phyloP scores from a whole-genome alignment of 768 basidiomycete genomes.

The Hysterangium stoloniferum region DNA sequence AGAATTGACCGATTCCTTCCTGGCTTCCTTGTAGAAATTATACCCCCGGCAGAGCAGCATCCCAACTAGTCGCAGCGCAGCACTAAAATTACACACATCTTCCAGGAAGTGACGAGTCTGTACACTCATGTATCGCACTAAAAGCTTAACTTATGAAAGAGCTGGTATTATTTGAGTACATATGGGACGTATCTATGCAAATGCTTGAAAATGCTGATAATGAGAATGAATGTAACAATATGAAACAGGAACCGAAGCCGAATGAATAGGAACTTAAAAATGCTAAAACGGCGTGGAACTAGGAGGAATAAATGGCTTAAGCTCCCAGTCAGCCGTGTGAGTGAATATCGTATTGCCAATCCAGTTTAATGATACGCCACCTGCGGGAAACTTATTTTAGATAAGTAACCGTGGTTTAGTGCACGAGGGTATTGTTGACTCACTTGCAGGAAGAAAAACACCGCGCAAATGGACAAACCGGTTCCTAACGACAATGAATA shows the following conservation, averaged over 20 bases:
- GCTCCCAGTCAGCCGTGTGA: slow-evolving; percentile 12
- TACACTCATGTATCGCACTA: slow-evolving; percentile 1
- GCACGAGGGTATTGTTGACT: not conserved
- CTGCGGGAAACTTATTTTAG: slow-evolving; percentile 19
- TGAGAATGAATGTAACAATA: not conserved
- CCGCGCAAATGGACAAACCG: slow-evolving; percentile 28
- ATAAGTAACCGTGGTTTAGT: not conserved
- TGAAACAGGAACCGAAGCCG: not conserved
- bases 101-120: not conserved
- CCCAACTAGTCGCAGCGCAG: not conserved
- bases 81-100: not conserved
- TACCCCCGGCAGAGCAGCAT: slow-evolving; percentile 31
- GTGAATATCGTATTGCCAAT: slow-evolving; percentile 26
- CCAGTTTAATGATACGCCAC: slow-evolving; percentile 27
- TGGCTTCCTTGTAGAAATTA: slow-evolving; percentile 72
- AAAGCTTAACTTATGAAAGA: not conserved
- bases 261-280: not conserved
- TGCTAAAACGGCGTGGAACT: not conserved
- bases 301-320: slow-evolving; percentile 7
- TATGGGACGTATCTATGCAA: slow-evolving; percentile 2
- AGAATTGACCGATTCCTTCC: slow-evolving; percentile 89
- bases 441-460: slow-evolving; percentile 33
- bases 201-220: too few relatives aligned
- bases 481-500: slow-evolving; percentile 21
- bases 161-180: not conserved